Conservation (phyloP, 2,329 filamentous ascomycete species). For the Zymoseptoria ardabiliae region DNA sequence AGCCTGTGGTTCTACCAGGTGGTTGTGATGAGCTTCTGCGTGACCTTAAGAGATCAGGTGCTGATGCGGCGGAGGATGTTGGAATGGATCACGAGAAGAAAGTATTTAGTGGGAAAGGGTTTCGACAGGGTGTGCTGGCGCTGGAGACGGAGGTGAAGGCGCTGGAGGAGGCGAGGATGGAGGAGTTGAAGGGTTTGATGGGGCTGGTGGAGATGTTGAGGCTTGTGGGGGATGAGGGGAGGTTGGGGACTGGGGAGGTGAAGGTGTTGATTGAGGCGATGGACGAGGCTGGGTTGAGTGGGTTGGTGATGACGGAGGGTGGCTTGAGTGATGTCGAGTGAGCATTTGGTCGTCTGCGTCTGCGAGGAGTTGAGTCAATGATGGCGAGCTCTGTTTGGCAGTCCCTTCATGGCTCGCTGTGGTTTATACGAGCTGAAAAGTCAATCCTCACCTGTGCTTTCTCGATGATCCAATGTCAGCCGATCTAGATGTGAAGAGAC, state of each 20-base stretch:
- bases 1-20: background rate
- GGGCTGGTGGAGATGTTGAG: conserved; percentile 7
- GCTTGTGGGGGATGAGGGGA: conserved; percentile 3
- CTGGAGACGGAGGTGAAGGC: conserved; percentile 8
- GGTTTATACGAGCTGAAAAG: background rate
- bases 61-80: background rate
- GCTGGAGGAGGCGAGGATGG: conserved; percentile 9
- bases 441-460: background rate
- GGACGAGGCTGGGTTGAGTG: conserved; percentile 10
- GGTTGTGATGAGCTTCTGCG: conserved; percentile 1
- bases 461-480: background rate
- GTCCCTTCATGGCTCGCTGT: background rate
- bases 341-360: background rate
- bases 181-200: conserved; percentile 8
- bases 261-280: conserved; percentile 6
- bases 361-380: no score
- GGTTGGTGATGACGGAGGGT: background rate
- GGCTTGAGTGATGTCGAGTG: background rate
- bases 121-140: conserved; percentile 1
- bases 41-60: background rate
- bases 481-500: background rate
- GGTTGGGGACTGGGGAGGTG: conserved; percentile 5
- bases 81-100: conserved; percentile 4
- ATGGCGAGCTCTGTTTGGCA: background rate
- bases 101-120: conserved; percentile 7